These are phyloP conservation scores for Uncinocarpus reesii DNA, from an alignment of 2,329 filamentous ascomycete genomes.

Conservation along the genomic window DNA sequence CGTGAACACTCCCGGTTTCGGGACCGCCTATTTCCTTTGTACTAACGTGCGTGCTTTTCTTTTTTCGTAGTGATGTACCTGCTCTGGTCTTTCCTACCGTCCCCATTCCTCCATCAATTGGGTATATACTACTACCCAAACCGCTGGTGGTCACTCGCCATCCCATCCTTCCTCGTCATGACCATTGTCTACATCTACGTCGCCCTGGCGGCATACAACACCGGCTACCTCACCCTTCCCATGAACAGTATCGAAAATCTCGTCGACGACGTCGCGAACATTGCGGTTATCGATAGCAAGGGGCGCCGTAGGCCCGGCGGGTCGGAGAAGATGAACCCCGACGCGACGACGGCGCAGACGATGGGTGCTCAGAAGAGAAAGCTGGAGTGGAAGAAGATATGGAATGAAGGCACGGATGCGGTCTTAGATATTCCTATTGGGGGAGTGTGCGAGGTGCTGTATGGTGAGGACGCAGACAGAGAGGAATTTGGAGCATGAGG, in stretches of 20 bases:
- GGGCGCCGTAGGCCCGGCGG: conserved; percentile 46
- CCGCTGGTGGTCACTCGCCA: conserved; percentile 91
- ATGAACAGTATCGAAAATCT: conserved; percentile 75
- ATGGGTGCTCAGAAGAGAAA: conserved; percentile 33
- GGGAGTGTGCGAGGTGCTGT: conserved; percentile 88
- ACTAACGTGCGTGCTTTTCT: neutral
- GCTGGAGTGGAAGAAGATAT: conserved; percentile 68
- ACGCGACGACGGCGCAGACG: conserved; percentile 33
- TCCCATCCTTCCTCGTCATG: conserved; percentile 85
- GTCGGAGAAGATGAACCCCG: conserved; percentile 34
- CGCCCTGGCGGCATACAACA: conserved; percentile 83
- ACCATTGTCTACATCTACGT: conserved; percentile 85
- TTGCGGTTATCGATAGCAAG: conserved; percentile 68
- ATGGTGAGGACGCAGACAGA: conserved; percentile 43
- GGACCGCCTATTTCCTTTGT: neutral
- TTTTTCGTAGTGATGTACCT: conserved; percentile 46
- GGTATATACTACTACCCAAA: conserved; percentile 96
- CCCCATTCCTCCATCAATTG: conserved; percentile 80
- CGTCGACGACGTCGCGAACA: conserved; percentile 78
- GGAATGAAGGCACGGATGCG: conserved; percentile 89
- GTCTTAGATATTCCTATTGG: conserved; percentile 95
- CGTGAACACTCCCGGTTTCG: conserved; percentile 34
- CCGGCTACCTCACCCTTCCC: conserved; percentile 72
- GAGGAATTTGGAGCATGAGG: neutral
- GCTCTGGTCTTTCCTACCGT: conserved; percentile 82